These are phyloP conservation scores for Yamagishiella unicocca DNA, from an alignment of 139 green algal species.

Conservation along the genomic window DNA sequence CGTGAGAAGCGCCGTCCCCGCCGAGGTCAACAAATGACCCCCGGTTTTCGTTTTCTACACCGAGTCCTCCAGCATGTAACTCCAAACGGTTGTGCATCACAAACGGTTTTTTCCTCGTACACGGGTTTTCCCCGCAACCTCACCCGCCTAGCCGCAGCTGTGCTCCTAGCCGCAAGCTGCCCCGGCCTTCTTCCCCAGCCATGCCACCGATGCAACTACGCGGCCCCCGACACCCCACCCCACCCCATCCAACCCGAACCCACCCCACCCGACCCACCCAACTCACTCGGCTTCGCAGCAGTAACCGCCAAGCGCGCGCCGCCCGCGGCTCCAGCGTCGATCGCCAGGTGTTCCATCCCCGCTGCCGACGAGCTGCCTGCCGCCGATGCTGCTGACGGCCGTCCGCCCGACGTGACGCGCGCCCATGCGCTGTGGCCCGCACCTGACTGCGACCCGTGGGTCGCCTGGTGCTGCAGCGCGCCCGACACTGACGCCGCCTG, in stretches of 20 bases:
- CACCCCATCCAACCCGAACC: neutral
- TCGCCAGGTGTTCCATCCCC: neutral
- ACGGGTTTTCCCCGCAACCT: neutral
- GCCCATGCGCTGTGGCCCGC: neutral
- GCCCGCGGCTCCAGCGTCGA: neutral
- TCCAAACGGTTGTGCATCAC: no score
- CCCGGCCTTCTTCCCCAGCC: neutral
- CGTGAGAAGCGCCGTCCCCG: neutral
- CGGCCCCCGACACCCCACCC: neutral
- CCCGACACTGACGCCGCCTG: neutral
- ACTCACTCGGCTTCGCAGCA: neutral
- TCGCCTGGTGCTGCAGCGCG: neutral
- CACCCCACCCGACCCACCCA: neutral
- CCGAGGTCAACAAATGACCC: neutral
- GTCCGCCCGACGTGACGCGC: neutral
- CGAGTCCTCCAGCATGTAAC: no score
- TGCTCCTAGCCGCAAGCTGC: neutral
- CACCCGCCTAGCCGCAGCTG: neutral
- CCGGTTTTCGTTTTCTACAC: no score
- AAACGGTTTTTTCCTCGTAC: neutral
- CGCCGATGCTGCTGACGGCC: neutral
- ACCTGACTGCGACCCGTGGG: neutral
- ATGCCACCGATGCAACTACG: neutral
- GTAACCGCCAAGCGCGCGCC: neutral
- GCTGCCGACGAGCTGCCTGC: constrained; percentile 10